A percentile compares a stretch with the other conserved stretches of the same genome.
Conservation (phyloP, 257 asterid species). For the Petrea volubilis region DNA sequence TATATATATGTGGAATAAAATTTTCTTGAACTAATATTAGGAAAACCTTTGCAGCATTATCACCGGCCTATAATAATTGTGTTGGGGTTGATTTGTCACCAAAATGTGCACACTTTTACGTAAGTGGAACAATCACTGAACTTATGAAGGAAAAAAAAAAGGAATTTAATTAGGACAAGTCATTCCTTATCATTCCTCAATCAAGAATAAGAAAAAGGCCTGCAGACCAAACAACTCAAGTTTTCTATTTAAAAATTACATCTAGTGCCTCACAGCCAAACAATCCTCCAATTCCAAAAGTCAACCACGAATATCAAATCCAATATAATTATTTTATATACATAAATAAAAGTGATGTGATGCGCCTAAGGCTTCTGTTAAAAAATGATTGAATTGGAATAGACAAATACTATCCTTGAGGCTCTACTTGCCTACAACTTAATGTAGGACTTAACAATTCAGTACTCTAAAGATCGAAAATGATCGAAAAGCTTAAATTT, state of each 20-base stretch:
- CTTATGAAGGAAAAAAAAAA: not conserved
- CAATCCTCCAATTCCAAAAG: not conserved
- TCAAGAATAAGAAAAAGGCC: slow-evolving; percentile 7
- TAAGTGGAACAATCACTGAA: slow-evolving; percentile 34
- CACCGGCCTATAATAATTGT: not conserved
- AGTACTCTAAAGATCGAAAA: too few relatives aligned
- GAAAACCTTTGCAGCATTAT: not conserved
- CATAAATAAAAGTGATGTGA: not conserved
- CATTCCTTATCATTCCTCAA: slow-evolving; percentile 22
- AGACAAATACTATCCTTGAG: too few relatives aligned
- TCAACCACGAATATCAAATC: slow-evolving; percentile 6
- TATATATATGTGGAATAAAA: not conserved
- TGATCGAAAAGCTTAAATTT: too few relatives aligned
- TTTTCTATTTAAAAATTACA: not conserved
- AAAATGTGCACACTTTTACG: slow-evolving; percentile 11
- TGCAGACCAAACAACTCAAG: slow-evolving; percentile 12
- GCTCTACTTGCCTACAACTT: too few relatives aligned
- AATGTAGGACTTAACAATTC: too few relatives aligned
- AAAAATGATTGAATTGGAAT: too few relatives aligned
- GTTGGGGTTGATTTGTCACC: not conserved
- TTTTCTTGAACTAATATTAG: not conserved
- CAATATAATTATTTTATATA: not conserved
- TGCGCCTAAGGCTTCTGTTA: not conserved
- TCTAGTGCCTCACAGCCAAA: slow-evolving; percentile 19
- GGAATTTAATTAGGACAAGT: slow-evolving; percentile 3